Evolutionary conservation across 768 basidiomycete genomes (phyloP), one percentile per base, ranked within the genome.

Genomic region (Pleurotus sapidus): DNA sequence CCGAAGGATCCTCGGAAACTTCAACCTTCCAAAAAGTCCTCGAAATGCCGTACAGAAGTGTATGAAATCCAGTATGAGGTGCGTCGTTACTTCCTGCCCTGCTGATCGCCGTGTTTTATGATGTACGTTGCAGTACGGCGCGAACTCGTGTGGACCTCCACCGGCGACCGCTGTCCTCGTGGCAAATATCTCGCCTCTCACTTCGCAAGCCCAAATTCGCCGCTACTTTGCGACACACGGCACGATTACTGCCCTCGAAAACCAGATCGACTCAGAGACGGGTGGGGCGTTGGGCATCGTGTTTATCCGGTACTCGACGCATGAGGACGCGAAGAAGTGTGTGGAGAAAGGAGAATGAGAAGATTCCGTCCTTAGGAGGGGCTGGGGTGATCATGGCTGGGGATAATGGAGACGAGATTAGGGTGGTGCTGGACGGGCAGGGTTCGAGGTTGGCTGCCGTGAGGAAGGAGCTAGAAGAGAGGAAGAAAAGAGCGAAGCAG

Each of bases 231-330:
- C 77, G 4, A 59, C 72, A 7, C 77, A 88, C 65, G 95, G 93
- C 1, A 67, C 73, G 14, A 74, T 95, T 57, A 56, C 73, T 5
- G 79, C 84, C 3, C 86, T 92, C 57, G 91, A 95, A 57, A 80
- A 86, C 9, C 89, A 93, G 64, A 83, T 89, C 58, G 90, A 96
- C 71, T 79, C 81, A 57, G 77, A 80, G 50, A 92, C 86, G n/a
- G 95, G 94, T 3, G 87, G 84, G 49, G 83, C 88, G 1, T 80
- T 97, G 1, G 95, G 95, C 2, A 82, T 98, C 42, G 83, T 93
- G 42, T 84, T 83, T 65, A 80, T 98, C 60, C 83, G 81, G 61
- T 98, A 74, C 65, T 65, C 70, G 15, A 73, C 80, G 0, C 84
- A 87, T 59, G 84, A 86, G 14, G 87, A 90, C 45, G 94, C 93